These are phyloP conservation scores for Lactarius indigo DNA, from an alignment of 768 basidiomycete species.

Conservation along the genomic window DNA sequence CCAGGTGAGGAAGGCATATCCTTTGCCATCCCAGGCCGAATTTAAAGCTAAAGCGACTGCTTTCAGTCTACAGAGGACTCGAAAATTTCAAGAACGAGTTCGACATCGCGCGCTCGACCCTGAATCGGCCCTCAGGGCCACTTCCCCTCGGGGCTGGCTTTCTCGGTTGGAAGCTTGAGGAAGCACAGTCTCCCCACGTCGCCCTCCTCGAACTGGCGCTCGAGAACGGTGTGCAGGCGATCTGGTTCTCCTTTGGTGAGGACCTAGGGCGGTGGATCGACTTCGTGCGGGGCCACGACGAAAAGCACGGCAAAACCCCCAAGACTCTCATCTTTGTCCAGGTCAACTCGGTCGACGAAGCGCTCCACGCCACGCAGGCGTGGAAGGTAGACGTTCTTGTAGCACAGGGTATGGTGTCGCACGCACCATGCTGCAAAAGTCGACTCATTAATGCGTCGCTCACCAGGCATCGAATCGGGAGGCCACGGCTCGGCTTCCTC, in stretches of 20 bases:
- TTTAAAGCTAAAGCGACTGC: background rate
- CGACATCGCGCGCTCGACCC: conserved; percentile 44
- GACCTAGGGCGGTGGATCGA: conserved; percentile 58
- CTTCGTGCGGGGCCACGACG: conserved; percentile 54
- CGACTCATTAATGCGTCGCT: background rate
- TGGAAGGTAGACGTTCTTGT: conserved; percentile 75
- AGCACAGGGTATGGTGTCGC: conserved; percentile 59
- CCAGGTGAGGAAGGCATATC: conserved; percentile 41
- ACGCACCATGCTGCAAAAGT: background rate
- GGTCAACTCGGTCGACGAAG: conserved; percentile 58
- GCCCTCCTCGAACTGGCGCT: conserved; percentile 49
- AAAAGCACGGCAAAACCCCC: conserved; percentile 36
- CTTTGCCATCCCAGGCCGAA: background rate
- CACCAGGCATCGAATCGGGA: conserved; percentile 70
- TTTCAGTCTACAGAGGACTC: conserved; percentile 45
- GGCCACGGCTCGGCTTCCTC: conserved; percentile 65
- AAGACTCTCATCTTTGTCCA: conserved; percentile 61
- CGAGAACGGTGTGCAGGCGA: conserved; percentile 52
- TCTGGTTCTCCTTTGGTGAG: conserved; percentile 75
- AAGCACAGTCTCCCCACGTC: conserved; percentile 36
- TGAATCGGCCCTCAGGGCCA: conserved; percentile 33
- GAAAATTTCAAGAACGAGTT: conserved; percentile 51
- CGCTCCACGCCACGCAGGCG: conserved; percentile 53
- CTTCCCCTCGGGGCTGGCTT: conserved; percentile 73
- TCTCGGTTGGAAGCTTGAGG: conserved; percentile 67